Base-by-base conservation (phyloP, 768 basidiomycete genomes). In the Tephrocybe sp. region DNA sequence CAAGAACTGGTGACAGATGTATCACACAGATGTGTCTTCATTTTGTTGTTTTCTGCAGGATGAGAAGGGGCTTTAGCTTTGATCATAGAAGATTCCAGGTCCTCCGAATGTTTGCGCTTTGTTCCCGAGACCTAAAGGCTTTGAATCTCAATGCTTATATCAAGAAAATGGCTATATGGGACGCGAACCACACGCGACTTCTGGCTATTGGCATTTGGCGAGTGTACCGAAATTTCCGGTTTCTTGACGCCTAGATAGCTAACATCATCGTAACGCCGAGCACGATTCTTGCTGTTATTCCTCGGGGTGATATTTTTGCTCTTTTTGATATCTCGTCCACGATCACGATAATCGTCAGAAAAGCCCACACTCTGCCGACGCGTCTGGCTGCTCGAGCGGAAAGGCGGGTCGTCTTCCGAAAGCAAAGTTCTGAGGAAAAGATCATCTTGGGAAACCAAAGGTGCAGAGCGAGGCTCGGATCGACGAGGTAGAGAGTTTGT, bases 401-500 rank as follows among this genome's bases (percentile, higher is more conserved):
- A 45, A 11, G 24, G 48, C 18, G n/a, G 58, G 54, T 50, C 49
- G 42, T 63, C 61, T 21, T 52, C 52, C 53, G 64, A 64, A 19
- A 60, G 54, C 50, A 67, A 62, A 47, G 64, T 61, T n/a, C 58
- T 65, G 24, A 61, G 62, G 53, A 74, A 79, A 43, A 73, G 57
- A 55, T 77, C 76, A 18, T 68, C 62, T 56, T 79, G 77, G 21
- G 78, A 62, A 23, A 66, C 61, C 45, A 76, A 55, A 8, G 77
- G 72, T 29, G 58, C 56, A 8, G 68, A 64, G 46, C 68, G 69
- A 51, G 61, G 45, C 52, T 54, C 53, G 56, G 40, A 38, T 50
- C 47, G 43, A 22, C 30, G 39, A 16, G 47, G 42, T 15, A 50
- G 50, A 48, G 57, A 49, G 18, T 25, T 43, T 27, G 27, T 1